Percentiles rank a stretch among this genome's conserved stretches.
These are phyloP conservation scores for Beauveria varroae DNA, from an alignment of 2,329 filamentous ascomycete species.

Conservation along the genomic window DNA sequence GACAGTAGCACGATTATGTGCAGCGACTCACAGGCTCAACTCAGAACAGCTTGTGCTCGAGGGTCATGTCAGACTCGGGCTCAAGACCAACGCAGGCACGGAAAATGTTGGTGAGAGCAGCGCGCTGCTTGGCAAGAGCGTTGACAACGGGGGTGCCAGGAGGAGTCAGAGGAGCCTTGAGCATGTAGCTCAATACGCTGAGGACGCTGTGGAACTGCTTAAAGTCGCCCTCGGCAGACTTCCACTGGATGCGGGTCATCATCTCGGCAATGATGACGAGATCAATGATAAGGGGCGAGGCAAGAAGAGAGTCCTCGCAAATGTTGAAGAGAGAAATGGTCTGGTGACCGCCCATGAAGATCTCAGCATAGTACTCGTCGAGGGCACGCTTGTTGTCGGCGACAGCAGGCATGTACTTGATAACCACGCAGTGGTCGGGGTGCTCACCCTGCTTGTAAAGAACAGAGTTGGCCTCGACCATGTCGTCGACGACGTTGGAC, in stretches of 20 bases:
- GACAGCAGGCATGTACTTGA: slow-evolving; percentile 99
- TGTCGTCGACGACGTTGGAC: slow-evolving; percentile 98
- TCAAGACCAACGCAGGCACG: slow-evolving; percentile 93
- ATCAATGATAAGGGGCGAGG: slow-evolving; percentile 95
- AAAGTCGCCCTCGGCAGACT: slow-evolving; percentile 60
- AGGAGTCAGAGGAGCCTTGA: slow-evolving; percentile 89
- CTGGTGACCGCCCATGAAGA: slow-evolving; percentile 97
- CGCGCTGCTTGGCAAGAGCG: slow-evolving; percentile 89
- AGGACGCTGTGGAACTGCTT: slow-evolving; percentile 95
- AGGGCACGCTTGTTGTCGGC: slow-evolving; percentile 98
- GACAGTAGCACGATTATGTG: neutral
- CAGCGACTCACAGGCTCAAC: neutral
- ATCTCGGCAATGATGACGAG: slow-evolving; percentile 89
- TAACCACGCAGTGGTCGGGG: slow-evolving; percentile 96
- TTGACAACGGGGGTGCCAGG: slow-evolving; percentile 95
- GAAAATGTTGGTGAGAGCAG: slow-evolving; percentile 95
- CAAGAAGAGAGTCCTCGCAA: slow-evolving; percentile 95
- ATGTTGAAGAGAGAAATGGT: slow-evolving; percentile 98
- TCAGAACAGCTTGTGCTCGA: slow-evolving; percentile 96
- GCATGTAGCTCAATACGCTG: slow-evolving; percentile 97
- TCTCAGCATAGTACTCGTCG: slow-evolving; percentile 98
- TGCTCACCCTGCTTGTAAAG: slow-evolving; percentile 90
- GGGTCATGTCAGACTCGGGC: slow-evolving; percentile 97
- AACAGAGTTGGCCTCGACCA: slow-evolving; percentile 92
- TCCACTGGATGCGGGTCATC: slow-evolving; percentile 98